Evolutionary conservation across 2,329 filamentous ascomycete species (phyloP).

Genomic region (Meredithiella fracta): DNA sequence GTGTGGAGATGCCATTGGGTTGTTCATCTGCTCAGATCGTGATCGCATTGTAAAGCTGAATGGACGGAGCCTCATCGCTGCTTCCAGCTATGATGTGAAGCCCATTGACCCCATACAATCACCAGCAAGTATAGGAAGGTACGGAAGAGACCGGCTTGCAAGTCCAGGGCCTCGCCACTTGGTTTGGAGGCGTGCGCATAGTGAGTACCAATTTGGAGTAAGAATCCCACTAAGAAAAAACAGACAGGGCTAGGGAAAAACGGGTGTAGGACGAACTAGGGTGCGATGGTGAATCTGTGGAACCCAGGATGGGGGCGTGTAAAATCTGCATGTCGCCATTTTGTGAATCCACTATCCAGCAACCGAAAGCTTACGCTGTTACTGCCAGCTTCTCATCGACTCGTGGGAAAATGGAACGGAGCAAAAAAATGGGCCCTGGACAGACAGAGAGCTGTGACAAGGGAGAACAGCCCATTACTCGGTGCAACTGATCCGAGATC

Average conservation of each 20-base stretch:
- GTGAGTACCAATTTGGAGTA: background rate
- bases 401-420: background rate
- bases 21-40: background rate
- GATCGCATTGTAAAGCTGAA: background rate
- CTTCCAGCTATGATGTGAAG: background rate
- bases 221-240: constrained; percentile 8
- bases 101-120: background rate
- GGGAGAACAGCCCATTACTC: constrained; percentile 4
- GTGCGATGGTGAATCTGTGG: background rate
- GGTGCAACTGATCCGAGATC: constrained; percentile 4
- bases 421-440: background rate
- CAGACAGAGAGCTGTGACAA: background rate
- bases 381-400: background rate
- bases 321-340: background rate
- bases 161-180: background rate
- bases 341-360: too few relatives aligned
- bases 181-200: background rate
- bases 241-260: constrained; percentile 13
- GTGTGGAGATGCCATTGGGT: background rate
- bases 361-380: too few relatives aligned
- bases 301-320: constrained; percentile 7
- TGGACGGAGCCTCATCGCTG: background rate
- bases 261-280: constrained; percentile 6
- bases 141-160: background rate
- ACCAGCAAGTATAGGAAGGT: background rate